Conservation (phyloP, 129 eudicot species). For the Centella asiatica region DNA sequence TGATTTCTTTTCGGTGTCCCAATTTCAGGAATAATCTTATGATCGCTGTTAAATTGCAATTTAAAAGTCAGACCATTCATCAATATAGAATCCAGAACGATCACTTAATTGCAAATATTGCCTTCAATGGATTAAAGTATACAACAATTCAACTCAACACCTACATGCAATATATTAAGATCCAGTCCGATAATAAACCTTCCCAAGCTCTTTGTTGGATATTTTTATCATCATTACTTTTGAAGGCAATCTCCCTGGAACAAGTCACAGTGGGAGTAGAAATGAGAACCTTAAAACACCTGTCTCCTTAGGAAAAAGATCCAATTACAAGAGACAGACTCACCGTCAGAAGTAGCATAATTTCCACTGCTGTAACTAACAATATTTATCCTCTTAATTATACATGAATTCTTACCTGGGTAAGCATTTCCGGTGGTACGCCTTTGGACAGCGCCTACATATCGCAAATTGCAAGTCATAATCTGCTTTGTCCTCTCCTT, state of each 20-base stretch:
- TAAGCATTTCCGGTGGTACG: constrained; percentile 82
- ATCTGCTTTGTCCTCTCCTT: constrained; percentile 45
- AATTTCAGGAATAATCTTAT: constrained; percentile 33
- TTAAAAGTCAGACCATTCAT: constrained; percentile 6
- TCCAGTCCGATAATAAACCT: constrained; percentile 51
- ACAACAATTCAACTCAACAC: constrained; percentile 11
- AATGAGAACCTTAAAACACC: not conserved
- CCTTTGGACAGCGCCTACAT: constrained; percentile 85
- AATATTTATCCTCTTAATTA: too few species aligned
- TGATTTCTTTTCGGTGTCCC: constrained; percentile 68
- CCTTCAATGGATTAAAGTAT: not conserved
- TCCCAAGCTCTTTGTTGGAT: constrained; percentile 67
- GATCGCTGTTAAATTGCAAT: constrained; percentile 52
- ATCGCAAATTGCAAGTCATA: constrained; percentile 62
- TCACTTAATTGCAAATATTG: not conserved
- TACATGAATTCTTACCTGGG: constrained; percentile 38
- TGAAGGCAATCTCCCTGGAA: constrained; percentile 42
- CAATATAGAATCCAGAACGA: not conserved
- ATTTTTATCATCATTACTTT: constrained; percentile 23
- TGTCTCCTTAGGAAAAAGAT: not conserved
- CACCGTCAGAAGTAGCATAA: not conserved
- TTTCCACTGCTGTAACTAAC: not conserved
- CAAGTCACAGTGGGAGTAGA: not conserved
- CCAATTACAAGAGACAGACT: not conserved
- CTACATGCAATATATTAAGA: constrained; percentile 84